Evolutionary conservation across 2,329 filamentous ascomycete species (phyloP), one percentile per base, ranked within the genome.

Genomic region (Colletotrichum plurivorum): DNA sequence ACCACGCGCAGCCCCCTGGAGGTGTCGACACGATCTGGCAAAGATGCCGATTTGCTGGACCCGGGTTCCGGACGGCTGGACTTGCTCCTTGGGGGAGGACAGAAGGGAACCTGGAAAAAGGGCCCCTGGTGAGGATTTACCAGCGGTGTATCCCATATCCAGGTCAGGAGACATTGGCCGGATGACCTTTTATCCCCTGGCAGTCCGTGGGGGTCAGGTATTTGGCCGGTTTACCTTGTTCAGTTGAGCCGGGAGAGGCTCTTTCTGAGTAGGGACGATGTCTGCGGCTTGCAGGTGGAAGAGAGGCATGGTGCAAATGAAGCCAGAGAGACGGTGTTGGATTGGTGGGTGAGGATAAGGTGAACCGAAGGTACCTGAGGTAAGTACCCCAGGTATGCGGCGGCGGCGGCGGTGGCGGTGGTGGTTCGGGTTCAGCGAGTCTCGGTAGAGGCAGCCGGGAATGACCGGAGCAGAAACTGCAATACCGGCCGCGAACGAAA

Each of bases 1-100:
- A 25, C 36, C 25, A n/a, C 25, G 9, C 7, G 9, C 5, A 3
- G 25, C 48, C 53, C 62, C 53, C 45, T 31, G 59, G 57, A 46
- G 31, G 55, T 31, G 16, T 69, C 51, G 49, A 67, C 15, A 66
- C 56, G 56, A 67, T 67, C 67, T 70, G 63, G 63, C 52, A 70
- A 59, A 49, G 46, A 57, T 68, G 64, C 67, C 64, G 67, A 68
- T 63, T 70, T 68, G 64, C 56, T 70, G 67, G 63, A 20, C 36
- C 49, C 22, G 39, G 43, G 46, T 67, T 36, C 66, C 63, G 65
- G 57, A 62, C 53, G 64, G 58, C 25, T 70, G 67, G 64, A 68
- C 67, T 49, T 69, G 51, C 67, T 67, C 36, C 25, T 61, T 61
- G 27, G 58, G 45, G n/a, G 20, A 22, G 22, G 18, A 48, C 48